Evolutionary conservation across 169 alveolate species (phyloP), one percentile per base, ranked within the genome.

Genomic region (Fabrea salina): DNA sequence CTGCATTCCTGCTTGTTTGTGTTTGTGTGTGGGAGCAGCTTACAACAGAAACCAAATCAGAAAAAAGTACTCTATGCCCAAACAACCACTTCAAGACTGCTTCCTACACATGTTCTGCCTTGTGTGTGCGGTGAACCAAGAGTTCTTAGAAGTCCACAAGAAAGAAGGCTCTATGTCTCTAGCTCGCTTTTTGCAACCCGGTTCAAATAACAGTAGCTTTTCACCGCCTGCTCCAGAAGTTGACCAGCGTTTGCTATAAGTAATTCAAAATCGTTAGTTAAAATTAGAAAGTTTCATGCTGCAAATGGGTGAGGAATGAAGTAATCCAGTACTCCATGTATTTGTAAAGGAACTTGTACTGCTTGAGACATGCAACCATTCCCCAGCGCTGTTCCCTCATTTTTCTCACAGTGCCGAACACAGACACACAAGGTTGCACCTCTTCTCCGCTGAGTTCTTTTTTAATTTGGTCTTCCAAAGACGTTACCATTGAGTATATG

Each of bases 311-410:
- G n/a, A n/a, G n/a, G n/a, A n/a, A n/a, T n/a, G 67, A 54, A 19
- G 67, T 84, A 61, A 58, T 71, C 80, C 81, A 74, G 5, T 51
- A 19, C 37, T 88, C 88, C 13, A 90, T 71, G 51, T 85, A 93
- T 43, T 89, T 85, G 77, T 91, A 94, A 5, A 94, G 83, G 57
- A 86, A 91, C 39, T 82, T 86, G 79, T 91, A 94, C 83, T 94
- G 86, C 30, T 82, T 90, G 50, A 79, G 68, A 35, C 83, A 86
- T 54, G 89, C 89, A n/a, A 94, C 97, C 92, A 91, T 87, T 43
- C 95, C 90, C 79, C 86, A 88, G 84, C 97, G 84, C 81, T 91
- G 87, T 78, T 94, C 97, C 71, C 96, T 86, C 19, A 94, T 74
- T 80, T 91, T 89, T 80, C 97, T 85, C 0, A 94, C 97, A 2